Evolutionary conservation across 1,139 yeast genomes (phyloP).

Genomic region (Taiozyma onychis): DNA sequence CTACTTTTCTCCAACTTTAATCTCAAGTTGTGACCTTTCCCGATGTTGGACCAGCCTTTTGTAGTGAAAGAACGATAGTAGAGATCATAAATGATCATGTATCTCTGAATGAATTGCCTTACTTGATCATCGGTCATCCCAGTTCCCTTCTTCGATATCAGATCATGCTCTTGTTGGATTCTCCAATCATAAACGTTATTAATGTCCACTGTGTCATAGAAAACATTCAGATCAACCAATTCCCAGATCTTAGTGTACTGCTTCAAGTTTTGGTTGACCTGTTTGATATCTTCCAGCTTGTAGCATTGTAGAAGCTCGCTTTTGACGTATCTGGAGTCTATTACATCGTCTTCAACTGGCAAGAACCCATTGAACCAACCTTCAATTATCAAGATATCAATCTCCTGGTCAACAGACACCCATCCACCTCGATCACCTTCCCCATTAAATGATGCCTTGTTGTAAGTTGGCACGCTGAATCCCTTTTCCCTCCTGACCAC

Average conservation of each 20-base stretch:
- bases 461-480: constrained; percentile 61
- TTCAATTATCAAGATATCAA: constrained; percentile 72
- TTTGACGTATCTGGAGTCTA: constrained; percentile 11
- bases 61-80: constrained; percentile 46
- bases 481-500: constrained; percentile 24
- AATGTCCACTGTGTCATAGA: constrained; percentile 52
- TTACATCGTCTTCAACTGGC: constrained; percentile 33
- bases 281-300: constrained; percentile 29
- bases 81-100: constrained; percentile 79
- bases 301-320: constrained; percentile 12
- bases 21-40: constrained; percentile 23
- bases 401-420: constrained; percentile 33
- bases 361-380: constrained; percentile 92
- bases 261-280: constrained; percentile 45
- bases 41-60: constrained; percentile 19
- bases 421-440: constrained; percentile 68
- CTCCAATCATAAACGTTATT: constrained; percentile 77
- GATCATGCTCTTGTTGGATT: constrained; percentile 71
- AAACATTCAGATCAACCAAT: constrained; percentile 54
- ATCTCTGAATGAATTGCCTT: constrained; percentile 62
- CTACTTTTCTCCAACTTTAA: constrained; percentile 28
- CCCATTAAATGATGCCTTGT: constrained; percentile 69
- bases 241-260: constrained; percentile 55
- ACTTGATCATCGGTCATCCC: constrained; percentile 85
- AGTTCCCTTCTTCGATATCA: constrained; percentile 45